phyloP scores from a whole-genome alignment of 2,329 filamentous ascomycete species.

The Aspergillus sp. region DNA sequence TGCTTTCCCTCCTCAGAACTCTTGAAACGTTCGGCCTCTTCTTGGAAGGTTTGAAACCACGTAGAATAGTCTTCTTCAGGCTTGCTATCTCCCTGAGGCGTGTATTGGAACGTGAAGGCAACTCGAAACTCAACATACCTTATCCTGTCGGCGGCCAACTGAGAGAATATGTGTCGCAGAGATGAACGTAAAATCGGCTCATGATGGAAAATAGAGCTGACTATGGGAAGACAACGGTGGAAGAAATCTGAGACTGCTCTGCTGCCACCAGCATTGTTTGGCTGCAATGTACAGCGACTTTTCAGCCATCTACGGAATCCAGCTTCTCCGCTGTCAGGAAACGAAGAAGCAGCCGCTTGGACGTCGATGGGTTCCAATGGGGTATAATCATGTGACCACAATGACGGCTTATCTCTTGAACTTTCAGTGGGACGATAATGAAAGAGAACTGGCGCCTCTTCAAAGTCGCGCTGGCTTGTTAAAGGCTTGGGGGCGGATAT shows the following conservation, averaged over 20 bases:
- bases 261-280: constrained; percentile 78
- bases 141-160: constrained; percentile 79
- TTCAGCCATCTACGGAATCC: constrained; percentile 81
- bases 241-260: constrained; percentile 82
- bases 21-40: constrained; percentile 79
- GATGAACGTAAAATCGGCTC: constrained; percentile 86
- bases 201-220: constrained; percentile 79
- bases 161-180: constrained; percentile 70
- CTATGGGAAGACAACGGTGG: constrained; percentile 71
- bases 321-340: constrained; percentile 70
- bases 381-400: constrained; percentile 72
- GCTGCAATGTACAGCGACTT: constrained; percentile 74
- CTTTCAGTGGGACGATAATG: constrained; percentile 56
- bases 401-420: constrained; percentile 50
- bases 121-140: constrained; percentile 82
- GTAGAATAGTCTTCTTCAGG: constrained; percentile 70
- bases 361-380: constrained; percentile 63
- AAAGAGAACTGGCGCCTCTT: constrained; percentile 65
- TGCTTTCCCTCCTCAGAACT: constrained; percentile 68
- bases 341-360: constrained; percentile 69
- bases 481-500: constrained; percentile 66
- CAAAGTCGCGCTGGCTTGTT: constrained; percentile 56
- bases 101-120: constrained; percentile 74
- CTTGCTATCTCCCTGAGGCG: constrained; percentile 64
- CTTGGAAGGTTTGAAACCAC: constrained; percentile 73